These are phyloP conservation scores for Nitzschia palea DNA, from an alignment of 108 stramenopile species.

Conservation along the genomic window DNA sequence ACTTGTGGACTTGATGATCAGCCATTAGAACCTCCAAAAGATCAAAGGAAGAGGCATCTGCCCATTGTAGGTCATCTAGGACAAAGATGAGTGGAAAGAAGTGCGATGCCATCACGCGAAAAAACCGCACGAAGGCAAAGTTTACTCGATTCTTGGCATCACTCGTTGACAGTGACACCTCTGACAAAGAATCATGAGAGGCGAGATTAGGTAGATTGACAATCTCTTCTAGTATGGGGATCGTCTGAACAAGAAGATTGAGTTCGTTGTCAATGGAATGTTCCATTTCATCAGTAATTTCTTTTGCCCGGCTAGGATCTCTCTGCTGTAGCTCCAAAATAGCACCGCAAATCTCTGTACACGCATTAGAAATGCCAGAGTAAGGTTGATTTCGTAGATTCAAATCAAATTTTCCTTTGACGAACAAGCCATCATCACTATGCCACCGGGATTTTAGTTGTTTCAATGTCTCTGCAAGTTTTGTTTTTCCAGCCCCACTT, in stretches of 20 bases:
- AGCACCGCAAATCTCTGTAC: too few species aligned
- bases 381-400: too few species aligned
- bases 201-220: too few species aligned
- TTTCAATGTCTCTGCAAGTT: neutral
- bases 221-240: too few species aligned
- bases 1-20: neutral
- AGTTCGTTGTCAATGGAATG: neutral
- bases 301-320: neutral
- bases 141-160: neutral
- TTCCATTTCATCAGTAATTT: neutral
- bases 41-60: conserved; percentile 27
- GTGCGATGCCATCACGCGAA: conserved; percentile 8
- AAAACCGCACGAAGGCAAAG: conserved; percentile 10
- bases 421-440: too few species aligned
- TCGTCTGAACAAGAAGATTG: too few species aligned
- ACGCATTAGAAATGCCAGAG: too few species aligned
- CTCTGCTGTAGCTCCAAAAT: too few species aligned
- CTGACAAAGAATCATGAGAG: too few species aligned
- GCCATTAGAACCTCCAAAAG: conserved; percentile 8
- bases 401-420: too few species aligned
- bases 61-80: conserved; percentile 39
- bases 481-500: conserved; percentile 1
- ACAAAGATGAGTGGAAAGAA: conserved; percentile 12
- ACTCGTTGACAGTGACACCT: too few species aligned
- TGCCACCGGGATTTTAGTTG: too few species aligned